Conservation (phyloP, 2,329 filamentous ascomycete genomes). For the Sporothrix pallida region DNA sequence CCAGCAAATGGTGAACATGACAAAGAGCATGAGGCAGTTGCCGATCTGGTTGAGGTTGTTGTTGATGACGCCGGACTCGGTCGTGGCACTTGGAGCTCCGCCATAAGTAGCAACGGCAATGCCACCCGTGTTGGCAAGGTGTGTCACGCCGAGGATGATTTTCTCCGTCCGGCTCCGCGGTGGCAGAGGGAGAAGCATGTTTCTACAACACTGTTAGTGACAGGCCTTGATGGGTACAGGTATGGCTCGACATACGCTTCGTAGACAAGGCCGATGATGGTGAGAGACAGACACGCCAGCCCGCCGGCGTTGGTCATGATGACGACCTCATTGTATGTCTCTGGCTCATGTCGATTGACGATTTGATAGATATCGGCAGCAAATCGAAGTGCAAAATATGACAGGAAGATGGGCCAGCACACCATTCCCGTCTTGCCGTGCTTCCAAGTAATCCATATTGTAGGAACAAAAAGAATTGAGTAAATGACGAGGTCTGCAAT, state of each 20-base stretch:
- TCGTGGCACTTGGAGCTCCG: conserved; percentile 35
- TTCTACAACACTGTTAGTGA: conserved; percentile 29
- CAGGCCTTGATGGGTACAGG: neutral
- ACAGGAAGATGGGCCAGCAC: conserved; percentile 43
- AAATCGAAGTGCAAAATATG: conserved; percentile 40
- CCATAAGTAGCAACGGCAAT: conserved; percentile 38
- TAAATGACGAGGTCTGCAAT: conserved; percentile 40
- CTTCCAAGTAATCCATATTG: conserved; percentile 41
- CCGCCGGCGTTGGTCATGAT: conserved; percentile 43
- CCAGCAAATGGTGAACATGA: conserved; percentile 38
- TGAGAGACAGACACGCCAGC: conserved; percentile 41
- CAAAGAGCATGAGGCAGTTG: conserved; percentile 39
- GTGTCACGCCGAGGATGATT: conserved; percentile 40
- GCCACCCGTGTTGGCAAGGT: conserved; percentile 39
- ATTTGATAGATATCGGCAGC: conserved; percentile 41
- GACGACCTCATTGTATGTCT: conserved; percentile 39
- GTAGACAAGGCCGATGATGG: conserved; percentile 42
- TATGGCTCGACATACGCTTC: conserved; percentile 39
- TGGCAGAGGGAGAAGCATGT: conserved; percentile 37
- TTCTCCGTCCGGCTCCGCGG: conserved; percentile 38
- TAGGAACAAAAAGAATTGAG: conserved; percentile 37
- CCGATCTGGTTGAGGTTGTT: conserved; percentile 37
- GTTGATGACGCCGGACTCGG: conserved; percentile 36
- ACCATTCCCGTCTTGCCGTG: conserved; percentile 44
- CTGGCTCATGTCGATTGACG: conserved; percentile 37